Conservation (phyloP, 2,329 filamentous ascomycete genomes). For the Talaromyces sp. region DNA sequence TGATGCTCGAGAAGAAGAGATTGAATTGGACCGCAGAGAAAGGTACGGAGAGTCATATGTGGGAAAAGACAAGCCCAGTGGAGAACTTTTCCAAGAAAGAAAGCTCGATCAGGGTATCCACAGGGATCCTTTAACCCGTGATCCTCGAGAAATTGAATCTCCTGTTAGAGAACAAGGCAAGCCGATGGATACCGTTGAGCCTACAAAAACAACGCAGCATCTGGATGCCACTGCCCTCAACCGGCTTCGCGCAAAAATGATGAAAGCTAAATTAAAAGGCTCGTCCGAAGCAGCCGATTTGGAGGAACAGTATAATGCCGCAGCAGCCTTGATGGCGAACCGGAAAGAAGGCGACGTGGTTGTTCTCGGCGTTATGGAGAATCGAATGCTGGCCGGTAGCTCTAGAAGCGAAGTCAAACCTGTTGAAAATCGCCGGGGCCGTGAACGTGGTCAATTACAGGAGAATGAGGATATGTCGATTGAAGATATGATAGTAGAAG, state of each 20-base stretch:
- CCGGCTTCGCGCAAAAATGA: slow-evolving; percentile 83
- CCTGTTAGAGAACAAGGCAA: slow-evolving; percentile 49
- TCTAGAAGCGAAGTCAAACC: slow-evolving; percentile 66
- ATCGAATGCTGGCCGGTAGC: slow-evolving; percentile 72
- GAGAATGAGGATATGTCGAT: slow-evolving; percentile 95
- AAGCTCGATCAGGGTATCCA: slow-evolving; percentile 55
- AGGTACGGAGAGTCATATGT: slow-evolving; percentile 82
- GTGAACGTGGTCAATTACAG: slow-evolving; percentile 75
- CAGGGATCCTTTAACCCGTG: slow-evolving; percentile 28
- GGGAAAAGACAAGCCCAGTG: slow-evolving; percentile 78
- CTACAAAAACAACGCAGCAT: slow-evolving; percentile 45
- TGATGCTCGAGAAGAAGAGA: slow-evolving; percentile 84
- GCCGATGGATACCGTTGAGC: slow-evolving; percentile 52
- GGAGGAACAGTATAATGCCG: slow-evolving; percentile 77
- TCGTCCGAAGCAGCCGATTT: slow-evolving; percentile 69
- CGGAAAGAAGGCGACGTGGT: slow-evolving; percentile 62
- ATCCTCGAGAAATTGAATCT: slow-evolving; percentile 31
- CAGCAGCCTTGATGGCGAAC: slow-evolving; percentile 58
- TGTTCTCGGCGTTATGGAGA: slow-evolving; percentile 82
- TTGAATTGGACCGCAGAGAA: slow-evolving; percentile 77
- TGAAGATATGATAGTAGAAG: slow-evolving; percentile 94
- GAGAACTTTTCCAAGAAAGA: slow-evolving; percentile 77
- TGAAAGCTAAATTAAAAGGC: slow-evolving; percentile 86
- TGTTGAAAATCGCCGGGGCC: slow-evolving; percentile 73
- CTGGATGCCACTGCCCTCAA: slow-evolving; percentile 79